phyloP scores from a whole-genome alignment of 305 asterid genomes.

The Fraxinus angustifolia region DNA sequence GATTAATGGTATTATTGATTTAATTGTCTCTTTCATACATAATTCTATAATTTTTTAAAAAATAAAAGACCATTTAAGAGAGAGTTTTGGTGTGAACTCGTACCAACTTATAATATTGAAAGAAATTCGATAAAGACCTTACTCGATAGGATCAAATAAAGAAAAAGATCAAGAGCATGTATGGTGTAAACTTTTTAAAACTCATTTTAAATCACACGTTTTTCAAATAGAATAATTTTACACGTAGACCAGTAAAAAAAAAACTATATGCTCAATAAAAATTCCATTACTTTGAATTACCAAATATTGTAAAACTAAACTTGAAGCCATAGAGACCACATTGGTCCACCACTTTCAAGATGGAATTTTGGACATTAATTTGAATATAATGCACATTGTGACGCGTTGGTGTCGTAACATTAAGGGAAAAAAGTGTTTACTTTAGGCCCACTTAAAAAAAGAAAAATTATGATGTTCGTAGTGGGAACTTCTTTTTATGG shows the following conservation, averaged over 20 bases:
- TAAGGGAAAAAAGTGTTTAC: constrained; percentile 14
- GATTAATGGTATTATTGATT: constrained; percentile 33
- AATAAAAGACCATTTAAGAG: neutral
- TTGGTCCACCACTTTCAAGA: neutral
- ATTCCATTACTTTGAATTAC: too few relatives aligned
- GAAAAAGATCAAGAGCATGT: neutral
- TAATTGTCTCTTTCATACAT: neutral
- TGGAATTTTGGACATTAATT: neutral
- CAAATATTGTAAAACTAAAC: neutral
- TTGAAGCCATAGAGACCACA: neutral
- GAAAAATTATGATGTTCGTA: constrained; percentile 23
- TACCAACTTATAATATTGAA: neutral
- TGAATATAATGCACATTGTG: neutral
- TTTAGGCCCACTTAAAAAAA: constrained; percentile 52
- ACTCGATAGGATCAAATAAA: neutral
- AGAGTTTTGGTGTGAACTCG: neutral
- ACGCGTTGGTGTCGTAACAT: neutral
- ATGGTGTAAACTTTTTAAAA: neutral
- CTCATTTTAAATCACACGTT: neutral
- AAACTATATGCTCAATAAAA: neutral
- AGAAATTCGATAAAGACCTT: neutral
- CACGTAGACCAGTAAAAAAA: neutral
- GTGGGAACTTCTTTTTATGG: constrained; percentile 86
- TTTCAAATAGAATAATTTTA: too few relatives aligned
- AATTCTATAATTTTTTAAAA: neutral